phyloP scores from a whole-genome alignment of 2,329 filamentous ascomycete species.

The Colletotrichum filicis region DNA sequence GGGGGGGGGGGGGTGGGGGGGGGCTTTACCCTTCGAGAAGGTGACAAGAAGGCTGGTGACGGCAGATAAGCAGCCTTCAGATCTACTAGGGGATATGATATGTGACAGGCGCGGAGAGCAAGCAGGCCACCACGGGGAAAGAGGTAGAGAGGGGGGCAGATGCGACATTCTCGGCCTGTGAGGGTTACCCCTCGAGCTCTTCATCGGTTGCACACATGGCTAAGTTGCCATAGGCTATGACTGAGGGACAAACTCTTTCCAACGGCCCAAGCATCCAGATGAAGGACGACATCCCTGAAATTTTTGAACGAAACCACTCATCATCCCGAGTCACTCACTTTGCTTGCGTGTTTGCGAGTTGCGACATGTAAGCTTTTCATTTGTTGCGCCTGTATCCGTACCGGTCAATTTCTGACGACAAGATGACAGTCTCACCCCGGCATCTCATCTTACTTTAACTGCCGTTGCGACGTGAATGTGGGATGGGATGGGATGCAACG shows the following conservation, averaged over 20 bases:
- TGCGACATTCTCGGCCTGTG: neutral
- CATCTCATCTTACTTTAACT: constrained; percentile 6
- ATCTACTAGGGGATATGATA: constrained; percentile 26
- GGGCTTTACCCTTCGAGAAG: constrained; percentile 24
- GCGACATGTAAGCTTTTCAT: neutral
- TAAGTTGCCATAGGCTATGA: neutral
- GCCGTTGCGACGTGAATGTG: constrained; percentile 1
- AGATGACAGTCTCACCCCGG: neutral
- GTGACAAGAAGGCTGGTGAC: constrained; percentile 9
- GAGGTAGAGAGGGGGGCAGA: neutral
- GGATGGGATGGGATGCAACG: neutral
- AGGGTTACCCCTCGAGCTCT: neutral
- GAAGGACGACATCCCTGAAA: neutral
- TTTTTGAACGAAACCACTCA: neutral
- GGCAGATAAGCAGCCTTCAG: constrained; percentile 24
- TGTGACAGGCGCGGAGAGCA: constrained; percentile 7
- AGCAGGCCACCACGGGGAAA: neutral
- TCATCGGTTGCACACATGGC: neutral
- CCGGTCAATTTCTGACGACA: neutral
- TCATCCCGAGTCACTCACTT: neutral
- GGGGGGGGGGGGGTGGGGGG: neutral
- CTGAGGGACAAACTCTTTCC: neutral
- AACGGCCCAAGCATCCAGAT: neutral
- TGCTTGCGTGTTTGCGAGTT: neutral
- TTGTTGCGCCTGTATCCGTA: neutral